A percentile compares a stretch with the other conserved stretches of the same genome.
Conservation (phyloP, 169 alveolate species). For the Plasmodium cynomolgi region DNA sequence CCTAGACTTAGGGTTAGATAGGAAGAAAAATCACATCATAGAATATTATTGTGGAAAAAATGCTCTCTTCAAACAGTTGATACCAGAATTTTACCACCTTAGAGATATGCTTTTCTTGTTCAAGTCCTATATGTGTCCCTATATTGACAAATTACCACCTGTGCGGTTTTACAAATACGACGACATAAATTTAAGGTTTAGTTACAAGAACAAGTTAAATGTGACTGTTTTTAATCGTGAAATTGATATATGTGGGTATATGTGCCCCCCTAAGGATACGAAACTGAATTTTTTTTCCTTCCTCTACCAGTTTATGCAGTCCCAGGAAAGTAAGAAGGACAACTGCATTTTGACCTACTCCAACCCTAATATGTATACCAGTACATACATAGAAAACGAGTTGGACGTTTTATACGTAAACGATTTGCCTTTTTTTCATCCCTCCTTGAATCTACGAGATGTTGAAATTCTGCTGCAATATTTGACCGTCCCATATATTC, state of each 20-base stretch:
- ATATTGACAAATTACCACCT: conserved; percentile 68
- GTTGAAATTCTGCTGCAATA: conserved; percentile 87
- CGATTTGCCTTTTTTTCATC: conserved; percentile 83
- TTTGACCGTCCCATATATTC: conserved; percentile 88
- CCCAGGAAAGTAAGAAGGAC: conserved; percentile 52
- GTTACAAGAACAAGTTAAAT: conserved; percentile 56
- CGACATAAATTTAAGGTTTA: conserved; percentile 57
- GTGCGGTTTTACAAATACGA: conserved; percentile 48
- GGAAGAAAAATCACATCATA: conserved; percentile 46
- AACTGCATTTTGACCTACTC: conserved; percentile 68
- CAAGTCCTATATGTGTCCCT: conserved; percentile 75
- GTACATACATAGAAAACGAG: conserved; percentile 80
- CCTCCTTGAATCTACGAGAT: conserved; percentile 83
- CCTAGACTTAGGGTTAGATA: conserved; percentile 69
- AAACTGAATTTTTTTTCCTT: conserved; percentile 77
- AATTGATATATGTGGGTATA: conserved; percentile 69
- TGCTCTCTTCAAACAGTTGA: conserved; percentile 43
- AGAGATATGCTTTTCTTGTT: conserved; percentile 72
- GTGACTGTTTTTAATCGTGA: conserved; percentile 54
- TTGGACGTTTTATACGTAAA: conserved; percentile 85
- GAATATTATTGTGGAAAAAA: conserved; percentile 74
- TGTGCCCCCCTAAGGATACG: conserved; percentile 77
- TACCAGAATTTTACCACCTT: conserved; percentile 74
- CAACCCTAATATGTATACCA: conserved; percentile 67
- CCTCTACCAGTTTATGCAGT: conserved; percentile 52